Conservation (phyloP, 805 yeast species). For the Lipomyces chichibuensis region DNA sequence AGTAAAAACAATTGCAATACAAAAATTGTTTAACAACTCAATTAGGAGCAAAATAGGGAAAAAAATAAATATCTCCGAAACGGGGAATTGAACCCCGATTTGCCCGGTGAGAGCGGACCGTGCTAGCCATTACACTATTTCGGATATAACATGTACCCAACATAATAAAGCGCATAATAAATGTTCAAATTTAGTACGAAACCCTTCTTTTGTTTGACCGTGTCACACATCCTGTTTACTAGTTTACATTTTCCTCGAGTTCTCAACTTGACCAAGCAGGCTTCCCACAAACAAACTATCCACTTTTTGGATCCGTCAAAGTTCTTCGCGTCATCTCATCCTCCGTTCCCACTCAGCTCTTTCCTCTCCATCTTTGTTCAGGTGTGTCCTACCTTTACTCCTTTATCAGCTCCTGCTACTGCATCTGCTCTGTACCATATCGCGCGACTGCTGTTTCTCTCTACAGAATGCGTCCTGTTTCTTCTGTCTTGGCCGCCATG, state of each 20-base stretch:
- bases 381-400: conserved; percentile 40
- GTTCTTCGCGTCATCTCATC: conserved; percentile 11
- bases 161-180: too few relatives aligned
- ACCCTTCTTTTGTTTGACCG: not conserved
- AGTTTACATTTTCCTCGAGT: not conserved
- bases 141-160: too few relatives aligned
- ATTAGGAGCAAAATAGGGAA: not conserved
- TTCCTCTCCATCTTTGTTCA: not conserved
- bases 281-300: not conserved
- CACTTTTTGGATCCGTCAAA: not conserved
- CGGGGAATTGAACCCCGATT: conserved; percentile 28
- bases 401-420: not conserved
- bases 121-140: conserved; percentile 27
- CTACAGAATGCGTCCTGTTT: conserved; percentile 8
- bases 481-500: conserved; percentile 9
- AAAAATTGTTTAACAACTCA: too few relatives aligned
- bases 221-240: not conserved
- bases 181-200: not conserved
- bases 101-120: conserved; percentile 30
- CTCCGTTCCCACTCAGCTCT: conserved; percentile 7
- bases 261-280: not conserved
- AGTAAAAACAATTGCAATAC: too few relatives aligned
- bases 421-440: conserved; percentile 1
- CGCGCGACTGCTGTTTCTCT: not conserved
- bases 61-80: conserved; percentile 13